phyloP scores from a whole-genome alignment of 2,329 filamentous ascomycete species.

The Cytospora paraplurivora region DNA sequence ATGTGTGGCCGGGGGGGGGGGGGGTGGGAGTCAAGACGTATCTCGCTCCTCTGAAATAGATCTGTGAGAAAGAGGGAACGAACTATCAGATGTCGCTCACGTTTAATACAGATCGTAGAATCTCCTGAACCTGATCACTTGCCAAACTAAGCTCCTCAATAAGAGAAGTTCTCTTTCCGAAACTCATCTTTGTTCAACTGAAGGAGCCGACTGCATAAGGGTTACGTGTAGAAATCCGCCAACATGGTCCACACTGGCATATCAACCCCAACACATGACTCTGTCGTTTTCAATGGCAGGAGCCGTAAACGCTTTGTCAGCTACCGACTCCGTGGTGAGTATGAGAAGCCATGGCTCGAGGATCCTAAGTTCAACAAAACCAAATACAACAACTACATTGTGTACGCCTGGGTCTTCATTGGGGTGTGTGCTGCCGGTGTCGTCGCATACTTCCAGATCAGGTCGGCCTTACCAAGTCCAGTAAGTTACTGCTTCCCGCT shows the following conservation, averaged over 20 bases:
- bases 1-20: no score
- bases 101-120: constrained; percentile 9
- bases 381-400: constrained; percentile 41
- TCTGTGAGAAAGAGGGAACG: background rate
- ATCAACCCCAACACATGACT: constrained; percentile 21
- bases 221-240: background rate
- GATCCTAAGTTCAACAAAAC: constrained; percentile 39
- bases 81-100: background rate
- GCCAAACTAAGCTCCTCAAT: background rate
- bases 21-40: background rate
- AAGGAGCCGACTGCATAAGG: background rate
- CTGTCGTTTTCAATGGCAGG: constrained; percentile 19
- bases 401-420: constrained; percentile 37
- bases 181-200: background rate
- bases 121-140: background rate
- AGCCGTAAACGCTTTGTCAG: constrained; percentile 37
- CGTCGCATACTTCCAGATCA: constrained; percentile 38
- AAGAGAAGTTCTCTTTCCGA: background rate
- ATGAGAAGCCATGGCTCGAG: constrained; percentile 44
- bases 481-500: constrained; percentile 15
- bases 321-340: constrained; percentile 39
- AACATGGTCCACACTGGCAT: constrained; percentile 17
- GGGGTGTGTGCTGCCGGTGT: constrained; percentile 40
- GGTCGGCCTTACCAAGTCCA: constrained; percentile 32
- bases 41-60: constrained; percentile 5